Percentiles rank a stretch among this genome's conserved stretches.
phyloP scores from a whole-genome alignment of 305 asterid species.

The Fraxinus dipetala region DNA sequence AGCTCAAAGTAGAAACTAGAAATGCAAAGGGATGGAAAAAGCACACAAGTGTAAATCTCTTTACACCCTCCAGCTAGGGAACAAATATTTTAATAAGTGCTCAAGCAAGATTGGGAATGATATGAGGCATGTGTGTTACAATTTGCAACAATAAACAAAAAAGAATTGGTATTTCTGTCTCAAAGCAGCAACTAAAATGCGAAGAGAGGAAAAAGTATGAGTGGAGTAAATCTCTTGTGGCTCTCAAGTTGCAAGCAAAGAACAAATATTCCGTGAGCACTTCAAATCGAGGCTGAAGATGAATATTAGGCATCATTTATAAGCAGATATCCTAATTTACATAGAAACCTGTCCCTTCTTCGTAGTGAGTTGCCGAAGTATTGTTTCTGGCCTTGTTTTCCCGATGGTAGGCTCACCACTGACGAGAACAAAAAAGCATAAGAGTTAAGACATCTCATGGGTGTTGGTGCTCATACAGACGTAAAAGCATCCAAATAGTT shows the following conservation, averaged over 20 bases:
- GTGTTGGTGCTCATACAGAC: not conserved
- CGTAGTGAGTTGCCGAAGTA: slow-evolving; percentile 90
- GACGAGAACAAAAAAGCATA: slow-evolving; percentile 23
- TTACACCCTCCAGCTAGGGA: not conserved
- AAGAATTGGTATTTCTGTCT: not conserved
- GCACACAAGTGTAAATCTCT: not conserved
- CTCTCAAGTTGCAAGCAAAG: not conserved
- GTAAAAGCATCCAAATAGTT: slow-evolving; percentile 21
- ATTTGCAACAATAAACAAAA: not conserved
- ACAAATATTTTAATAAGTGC: not conserved
- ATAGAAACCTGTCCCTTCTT: slow-evolving; percentile 84
- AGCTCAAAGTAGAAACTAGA: not conserved
- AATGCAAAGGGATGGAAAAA: not conserved
- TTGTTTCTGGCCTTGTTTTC: slow-evolving; percentile 87
- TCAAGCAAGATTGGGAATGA: not conserved
- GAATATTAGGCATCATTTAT: not conserved
- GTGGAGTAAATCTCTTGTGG: not conserved
- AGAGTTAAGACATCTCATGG: slow-evolving; percentile 21
- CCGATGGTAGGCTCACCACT: slow-evolving; percentile 91
- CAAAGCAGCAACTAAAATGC: not conserved
- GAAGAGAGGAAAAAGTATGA: not conserved
- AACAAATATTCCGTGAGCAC: not conserved
- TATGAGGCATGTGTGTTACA: not conserved
- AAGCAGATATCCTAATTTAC: slow-evolving; percentile 4
- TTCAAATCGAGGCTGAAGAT: not conserved